These are phyloP conservation scores for Pelargonium myrrhifolium DNA, from an alignment of 441 rosid species.

Conservation along the genomic window DNA sequence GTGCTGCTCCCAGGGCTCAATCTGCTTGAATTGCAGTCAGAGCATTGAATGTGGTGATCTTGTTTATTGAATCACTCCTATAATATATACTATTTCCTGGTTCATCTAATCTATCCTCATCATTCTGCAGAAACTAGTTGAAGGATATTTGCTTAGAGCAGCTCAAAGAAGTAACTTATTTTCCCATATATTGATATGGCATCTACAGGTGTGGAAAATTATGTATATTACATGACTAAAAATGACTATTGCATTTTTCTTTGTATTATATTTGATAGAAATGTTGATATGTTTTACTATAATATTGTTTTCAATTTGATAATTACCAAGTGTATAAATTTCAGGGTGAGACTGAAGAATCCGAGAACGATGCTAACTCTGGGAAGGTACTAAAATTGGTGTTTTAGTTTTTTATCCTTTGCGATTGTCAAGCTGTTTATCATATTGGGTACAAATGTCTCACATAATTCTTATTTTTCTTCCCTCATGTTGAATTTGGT, in stretches of 20 bases:
- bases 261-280: constrained; percentile 13
- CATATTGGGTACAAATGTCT: not conserved
- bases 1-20: constrained; percentile 2
- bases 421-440: constrained; percentile 5
- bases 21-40: not conserved
- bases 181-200: constrained; percentile 96
- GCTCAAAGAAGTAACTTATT: constrained; percentile 89
- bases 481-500: not conserved
- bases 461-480: not conserved
- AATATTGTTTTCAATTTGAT: constrained; percentile 6
- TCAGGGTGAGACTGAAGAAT: constrained; percentile 85
- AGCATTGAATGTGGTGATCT: not conserved
- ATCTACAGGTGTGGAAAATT: constrained; percentile 61
- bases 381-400: constrained; percentile 47
- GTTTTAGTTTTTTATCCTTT: not conserved
- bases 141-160: constrained; percentile 97
- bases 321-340: constrained; percentile 24
- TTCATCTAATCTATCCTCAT: constrained; percentile 1
- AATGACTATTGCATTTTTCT: not conserved
- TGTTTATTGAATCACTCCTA: constrained; percentile 12
- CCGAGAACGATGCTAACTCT: constrained; percentile 49
- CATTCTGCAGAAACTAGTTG: constrained; percentile 70
- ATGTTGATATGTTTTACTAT: constrained; percentile 11
- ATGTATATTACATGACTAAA: constrained; percentile 4
- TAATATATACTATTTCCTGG: not conserved